Evolutionary conservation across 352 stramenopile species (phyloP).

Genomic region (Globisporangium perplexum): DNA sequence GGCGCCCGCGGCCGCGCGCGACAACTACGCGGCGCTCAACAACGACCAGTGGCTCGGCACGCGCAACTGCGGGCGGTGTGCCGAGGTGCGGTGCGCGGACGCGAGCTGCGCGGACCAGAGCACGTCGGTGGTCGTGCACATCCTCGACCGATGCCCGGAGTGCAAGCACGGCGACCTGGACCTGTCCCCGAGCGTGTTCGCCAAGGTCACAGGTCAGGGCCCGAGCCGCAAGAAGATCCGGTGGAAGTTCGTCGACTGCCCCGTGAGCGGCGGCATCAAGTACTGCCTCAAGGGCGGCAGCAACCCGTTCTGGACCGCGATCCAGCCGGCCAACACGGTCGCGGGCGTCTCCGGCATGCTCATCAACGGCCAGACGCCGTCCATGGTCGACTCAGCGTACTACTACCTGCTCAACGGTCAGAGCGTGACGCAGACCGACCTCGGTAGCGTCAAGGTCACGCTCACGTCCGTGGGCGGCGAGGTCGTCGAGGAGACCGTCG

Average conservation of each 20-base stretch:
- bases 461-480: conserved; percentile 40
- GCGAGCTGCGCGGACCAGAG: conserved; percentile 34
- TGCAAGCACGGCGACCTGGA: conserved; percentile 59
- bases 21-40: conserved; percentile 68
- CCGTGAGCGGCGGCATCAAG: conserved; percentile 25
- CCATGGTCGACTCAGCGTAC: conserved; percentile 59
- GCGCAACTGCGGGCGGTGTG: conserved; percentile 59
- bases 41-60: conserved; percentile 54
- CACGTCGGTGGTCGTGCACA: conserved; percentile 42
- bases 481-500: conserved; percentile 35
- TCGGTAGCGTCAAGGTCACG: conserved; percentile 26
- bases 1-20: conserved; percentile 8
- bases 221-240: conserved; percentile 26
- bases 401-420: conserved; percentile 55
- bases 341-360: conserved; percentile 22
- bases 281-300: conserved; percentile 43
- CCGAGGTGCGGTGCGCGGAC: conserved; percentile 55
- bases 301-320: conserved; percentile 36
- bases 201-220: conserved; percentile 21
- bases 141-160: conserved; percentile 70
- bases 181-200: conserved; percentile 37
- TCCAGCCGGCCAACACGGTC: conserved; percentile 32
- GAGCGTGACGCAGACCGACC: conserved; percentile 21
- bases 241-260: conserved; percentile 40
- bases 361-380: conserved; percentile 34